Percentiles rank a stretch among this genome's conserved stretches.
Evolutionary conservation across 805 yeast genomes (phyloP).

Genomic region (Wickerhamiella azyma): DNA sequence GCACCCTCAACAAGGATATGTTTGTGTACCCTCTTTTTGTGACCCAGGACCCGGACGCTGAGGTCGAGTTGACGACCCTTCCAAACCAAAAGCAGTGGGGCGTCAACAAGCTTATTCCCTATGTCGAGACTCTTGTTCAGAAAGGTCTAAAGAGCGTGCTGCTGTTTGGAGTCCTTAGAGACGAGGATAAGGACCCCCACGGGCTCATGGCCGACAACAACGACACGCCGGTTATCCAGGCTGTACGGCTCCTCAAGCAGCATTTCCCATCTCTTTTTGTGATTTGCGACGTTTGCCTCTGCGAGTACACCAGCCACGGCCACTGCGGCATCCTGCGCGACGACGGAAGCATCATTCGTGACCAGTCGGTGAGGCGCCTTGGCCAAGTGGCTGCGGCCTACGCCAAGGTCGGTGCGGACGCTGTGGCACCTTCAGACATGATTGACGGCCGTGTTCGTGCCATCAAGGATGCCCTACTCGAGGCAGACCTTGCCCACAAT

Average conservation of each 20-base stretch:
- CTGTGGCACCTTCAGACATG: constrained; percentile 97
- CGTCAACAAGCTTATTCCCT: constrained; percentile 59
- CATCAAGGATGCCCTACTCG: constrained; percentile 72
- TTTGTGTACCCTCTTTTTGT: constrained; percentile 86
- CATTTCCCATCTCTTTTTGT: constrained; percentile 74
- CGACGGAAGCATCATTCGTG: constrained; percentile 61
- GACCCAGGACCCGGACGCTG: constrained; percentile 71
- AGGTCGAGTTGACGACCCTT: constrained; percentile 53
- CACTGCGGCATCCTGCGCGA: constrained; percentile 87
- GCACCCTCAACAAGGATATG: constrained; percentile 74
- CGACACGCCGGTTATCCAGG: constrained; percentile 81
- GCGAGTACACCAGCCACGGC: constrained; percentile 96
- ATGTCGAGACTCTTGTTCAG: constrained; percentile 49
- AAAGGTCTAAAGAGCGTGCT: constrained; percentile 82
- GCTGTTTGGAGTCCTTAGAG: constrained; percentile 74
- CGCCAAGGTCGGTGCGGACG: constrained; percentile 89
- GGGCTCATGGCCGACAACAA: constrained; percentile 95
- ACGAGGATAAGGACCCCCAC: constrained; percentile 58
- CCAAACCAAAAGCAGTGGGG: constrained; percentile 88
- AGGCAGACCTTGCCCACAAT: constrained; percentile 71
- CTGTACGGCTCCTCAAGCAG: constrained; percentile 48
- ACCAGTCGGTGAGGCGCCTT: constrained; percentile 58
- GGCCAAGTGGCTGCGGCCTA: constrained; percentile 93
- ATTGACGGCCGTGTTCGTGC: constrained; percentile 87
- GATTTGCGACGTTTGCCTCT: constrained; percentile 88